Percentiles rank a stretch among this genome's conserved stretches.
phyloP scores from a whole-genome alignment of 2,329 filamentous ascomycete genomes.

The Paecilomyces variotii region DNA sequence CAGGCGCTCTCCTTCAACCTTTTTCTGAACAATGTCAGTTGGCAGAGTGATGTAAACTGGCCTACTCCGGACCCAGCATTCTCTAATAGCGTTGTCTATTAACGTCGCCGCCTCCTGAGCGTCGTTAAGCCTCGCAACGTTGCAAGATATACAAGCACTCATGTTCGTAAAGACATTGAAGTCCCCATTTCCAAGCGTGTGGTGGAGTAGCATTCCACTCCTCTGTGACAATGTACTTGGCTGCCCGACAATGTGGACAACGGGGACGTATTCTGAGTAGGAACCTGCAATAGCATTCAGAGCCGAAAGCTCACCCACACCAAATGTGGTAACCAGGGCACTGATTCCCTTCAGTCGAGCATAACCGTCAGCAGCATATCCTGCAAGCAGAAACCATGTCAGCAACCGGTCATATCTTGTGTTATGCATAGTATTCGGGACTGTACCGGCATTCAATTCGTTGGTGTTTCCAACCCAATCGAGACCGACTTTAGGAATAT shows the following conservation, averaged over 20 bases:
- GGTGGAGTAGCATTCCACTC: constrained; percentile 46
- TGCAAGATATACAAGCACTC: constrained; percentile 42
- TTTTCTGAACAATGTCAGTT: constrained; percentile 53
- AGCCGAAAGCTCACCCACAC: constrained; percentile 60
- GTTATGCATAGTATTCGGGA: neutral
- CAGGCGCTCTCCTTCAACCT: constrained; percentile 64
- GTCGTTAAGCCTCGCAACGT: constrained; percentile 42
- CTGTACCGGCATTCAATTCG: constrained; percentile 50
- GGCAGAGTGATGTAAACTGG: constrained; percentile 51
- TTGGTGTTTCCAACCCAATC: constrained; percentile 56
- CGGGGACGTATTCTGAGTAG: constrained; percentile 62
- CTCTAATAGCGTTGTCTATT: constrained; percentile 45
- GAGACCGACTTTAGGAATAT: constrained; percentile 46
- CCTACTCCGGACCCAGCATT: constrained; percentile 45
- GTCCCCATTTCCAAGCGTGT: constrained; percentile 59
- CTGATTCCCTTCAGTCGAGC: constrained; percentile 61
- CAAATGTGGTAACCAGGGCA: constrained; percentile 65
- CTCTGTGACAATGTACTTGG: constrained; percentile 40
- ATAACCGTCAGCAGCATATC: constrained; percentile 69
- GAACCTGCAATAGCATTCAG: constrained; percentile 68
- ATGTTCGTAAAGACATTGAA: constrained; percentile 46
- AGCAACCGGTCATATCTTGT: neutral
- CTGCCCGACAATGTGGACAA: constrained; percentile 54
- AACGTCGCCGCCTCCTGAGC: constrained; percentile 38
- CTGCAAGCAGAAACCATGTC: constrained; percentile 19